Conservation (phyloP, 2,329 filamentous ascomycete genomes). For the Apiospora aurea region DNA sequence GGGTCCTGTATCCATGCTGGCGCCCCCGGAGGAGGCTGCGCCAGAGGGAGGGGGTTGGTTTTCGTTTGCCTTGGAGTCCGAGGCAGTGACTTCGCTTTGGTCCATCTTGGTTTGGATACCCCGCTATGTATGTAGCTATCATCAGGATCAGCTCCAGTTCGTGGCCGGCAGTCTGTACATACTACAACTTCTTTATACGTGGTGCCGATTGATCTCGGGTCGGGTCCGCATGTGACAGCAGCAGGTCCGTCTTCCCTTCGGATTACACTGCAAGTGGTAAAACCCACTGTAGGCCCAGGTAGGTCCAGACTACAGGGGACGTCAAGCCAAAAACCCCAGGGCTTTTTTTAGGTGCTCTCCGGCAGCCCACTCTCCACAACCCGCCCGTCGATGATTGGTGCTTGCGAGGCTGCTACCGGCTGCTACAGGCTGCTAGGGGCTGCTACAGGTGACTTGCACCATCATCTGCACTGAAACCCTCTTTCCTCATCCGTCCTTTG, state of each 20-base stretch:
- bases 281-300: constrained; percentile 10
- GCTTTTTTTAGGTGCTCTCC: neutral
- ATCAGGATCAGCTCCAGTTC: neutral
- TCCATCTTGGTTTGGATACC: neutral
- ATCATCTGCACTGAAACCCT: neutral
- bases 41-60: constrained; percentile 7
- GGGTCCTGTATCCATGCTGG: neutral
- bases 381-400: neutral
- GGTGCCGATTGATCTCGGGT: neutral
- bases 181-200: neutral
- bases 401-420: neutral
- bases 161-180: neutral
- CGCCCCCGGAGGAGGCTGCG: neutral
- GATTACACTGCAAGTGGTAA: neutral
- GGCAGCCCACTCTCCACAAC: neutral
- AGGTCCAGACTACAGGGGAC: constrained; percentile 6
- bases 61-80: neutral
- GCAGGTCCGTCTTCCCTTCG: too few relatives aligned
- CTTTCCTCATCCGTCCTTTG: constrained; percentile 17
- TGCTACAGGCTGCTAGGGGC: too few relatives aligned
- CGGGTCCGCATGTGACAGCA: constrained; percentile 7
- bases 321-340: neutral
- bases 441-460: too few relatives aligned
- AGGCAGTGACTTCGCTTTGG: neutral
- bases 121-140: neutral